Evolutionary conservation across 2,329 filamentous ascomycete species (phyloP), one percentile per base, ranked within the genome.

Genomic region (Diaporthe batatas): DNA sequence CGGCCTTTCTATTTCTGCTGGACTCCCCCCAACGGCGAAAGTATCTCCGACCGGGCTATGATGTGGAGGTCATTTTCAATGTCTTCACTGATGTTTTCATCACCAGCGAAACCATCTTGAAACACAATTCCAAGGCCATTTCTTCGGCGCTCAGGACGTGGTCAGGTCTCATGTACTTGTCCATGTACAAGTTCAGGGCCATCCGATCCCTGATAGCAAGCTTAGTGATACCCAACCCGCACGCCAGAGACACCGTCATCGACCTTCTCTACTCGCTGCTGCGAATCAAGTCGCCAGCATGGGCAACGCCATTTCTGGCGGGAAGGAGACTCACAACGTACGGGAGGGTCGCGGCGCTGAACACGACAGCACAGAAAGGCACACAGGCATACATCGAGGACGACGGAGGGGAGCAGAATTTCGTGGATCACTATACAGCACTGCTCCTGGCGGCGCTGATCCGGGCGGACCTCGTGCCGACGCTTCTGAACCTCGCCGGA

Each of bases 301-400:
- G 96, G 96, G 97, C 96, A 10, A 95, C 94, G 0, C 97, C 96
- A 0, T 99, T 98, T 80, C 88, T 99, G 59, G 96, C 97, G 47
- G 97, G 96, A 10, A 90, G 96, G 76, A 89, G 97, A 73, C 86
- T 99, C 59, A 99, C 97, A 0, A 99, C 96, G 0, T 99, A 99
- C 81, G 96, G 95, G n/a, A 90, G 97, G 77, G 95, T 98, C 49
- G 91, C 94, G 10, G 96, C 94, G 74, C 84, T 98, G 68, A 94
- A 94, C 76, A 87, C 91, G 1, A 86, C 91, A 36, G 82, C 83
- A 10, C 80, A 79, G 18, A 88, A 88, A 74, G 83, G 84, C 29
- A 80, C 86, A 57, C 85, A 88, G 29, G 80, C 85, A 10, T 88
- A 89, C 44, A 85, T 88, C 25, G 90, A 93, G 54, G 93, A 94